Conservation (phyloP, 169 alveolate species). For the Blepharisma undulans region DNA sequence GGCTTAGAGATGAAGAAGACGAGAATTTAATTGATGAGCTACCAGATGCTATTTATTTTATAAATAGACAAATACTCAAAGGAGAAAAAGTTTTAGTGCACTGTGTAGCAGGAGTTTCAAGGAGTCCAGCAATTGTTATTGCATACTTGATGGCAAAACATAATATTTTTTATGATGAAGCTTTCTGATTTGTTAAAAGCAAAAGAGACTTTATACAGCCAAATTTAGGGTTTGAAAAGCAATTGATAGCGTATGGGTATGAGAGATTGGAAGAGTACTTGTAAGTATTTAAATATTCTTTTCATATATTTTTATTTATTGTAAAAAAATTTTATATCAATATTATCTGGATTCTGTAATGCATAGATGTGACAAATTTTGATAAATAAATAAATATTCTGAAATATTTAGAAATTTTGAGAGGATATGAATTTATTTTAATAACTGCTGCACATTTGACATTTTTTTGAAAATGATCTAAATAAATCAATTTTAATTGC, state of each 20-base stretch:
- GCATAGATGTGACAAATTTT: too few relatives aligned
- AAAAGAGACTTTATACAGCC: conserved; percentile 59
- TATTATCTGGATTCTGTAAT: too few relatives aligned
- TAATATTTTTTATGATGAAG: conserved; percentile 54
- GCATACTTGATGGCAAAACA: conserved; percentile 69
- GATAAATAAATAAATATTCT: too few relatives aligned
- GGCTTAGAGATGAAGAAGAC: neutral
- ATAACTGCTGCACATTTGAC: too few relatives aligned
- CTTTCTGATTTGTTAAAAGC: conserved; percentile 49
- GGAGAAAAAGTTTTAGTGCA: conserved; percentile 72
- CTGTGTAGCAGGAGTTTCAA: conserved; percentile 77
- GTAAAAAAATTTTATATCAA: too few relatives aligned
- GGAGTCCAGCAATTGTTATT: conserved; percentile 71
- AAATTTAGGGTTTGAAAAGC: conserved; percentile 65
- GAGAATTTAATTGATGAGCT: neutral
- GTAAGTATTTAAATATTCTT: neutral
- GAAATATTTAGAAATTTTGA: too few relatives aligned
- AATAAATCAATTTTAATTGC: too few relatives aligned
- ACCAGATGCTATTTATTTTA: conserved; percentile 48
- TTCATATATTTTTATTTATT: too few relatives aligned
- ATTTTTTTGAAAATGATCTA: too few relatives aligned
- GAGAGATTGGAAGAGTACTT: conserved; percentile 34
- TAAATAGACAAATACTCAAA: conserved; percentile 40
- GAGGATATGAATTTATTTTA: too few relatives aligned
- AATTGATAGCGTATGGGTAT: conserved; percentile 39